Base-by-base conservation (phyloP, 1,139 yeast genomes). In the Suhomyces bolitotheri region DNA sequence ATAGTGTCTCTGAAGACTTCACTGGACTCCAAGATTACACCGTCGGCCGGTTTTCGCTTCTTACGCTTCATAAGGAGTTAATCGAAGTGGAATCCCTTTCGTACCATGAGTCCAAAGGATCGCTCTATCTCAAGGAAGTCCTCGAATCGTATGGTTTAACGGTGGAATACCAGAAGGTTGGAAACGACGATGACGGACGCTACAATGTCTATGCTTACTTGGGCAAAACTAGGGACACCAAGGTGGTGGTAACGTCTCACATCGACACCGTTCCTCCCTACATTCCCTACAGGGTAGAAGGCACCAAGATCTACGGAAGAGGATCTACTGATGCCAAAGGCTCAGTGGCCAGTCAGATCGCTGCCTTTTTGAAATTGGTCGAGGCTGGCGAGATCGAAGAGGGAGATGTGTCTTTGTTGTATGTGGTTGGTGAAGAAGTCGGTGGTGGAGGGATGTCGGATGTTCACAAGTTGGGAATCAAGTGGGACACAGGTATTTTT, bases 231-330 rank as follows among this genome's bases (percentile, higher is more conserved):
- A 65, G 78, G 40, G 59, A 75, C 45, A 73, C 82, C 13, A 65
- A 59, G 38, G 71, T 78, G 10, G 53, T 80, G 33, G 50, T 82
- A 21, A 79, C 87, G 2, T 75, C 85, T 9, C 89, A 82, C 48
- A 75, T 80, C 25, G 89, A 82, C 48, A 82, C 88, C 0, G 89
- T 82, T 5, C 88, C 88, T 10, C 88, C 88, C 0, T 80, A 52
- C 47, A 56, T 80, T 35, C 74, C 76, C 1, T 82, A 80, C 55
- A 51, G 52, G 4, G 54, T 70, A 10, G 68, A 71, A n/a, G 80
- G 76, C 4, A 62, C 68, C 28, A 57, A 56, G 30, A 77, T 82
- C 15, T 73, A 66, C 47, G 89, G 89, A 8, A 66, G 89, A 38
- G 90, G 90, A 2, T 55, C 82, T 4, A 68, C 75, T 38, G 89